A percentile compares a stretch with the other conserved stretches of the same genome.
phyloP scores from a whole-genome alignment of 495 filamentous ascomycete species.

The Xylaria bambusicola region DNA sequence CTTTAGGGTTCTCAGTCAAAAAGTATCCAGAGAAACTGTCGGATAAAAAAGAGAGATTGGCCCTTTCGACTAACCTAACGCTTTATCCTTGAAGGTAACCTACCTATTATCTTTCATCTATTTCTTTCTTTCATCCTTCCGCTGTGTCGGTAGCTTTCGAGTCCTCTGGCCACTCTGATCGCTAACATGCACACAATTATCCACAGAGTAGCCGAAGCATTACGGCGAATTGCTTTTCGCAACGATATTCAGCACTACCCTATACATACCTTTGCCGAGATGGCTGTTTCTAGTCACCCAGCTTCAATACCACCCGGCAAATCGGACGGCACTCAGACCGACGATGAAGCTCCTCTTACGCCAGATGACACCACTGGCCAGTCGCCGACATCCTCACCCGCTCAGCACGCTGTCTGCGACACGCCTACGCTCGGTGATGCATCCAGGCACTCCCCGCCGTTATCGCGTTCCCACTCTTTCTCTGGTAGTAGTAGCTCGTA shows the following conservation, averaged over 20 bases:
- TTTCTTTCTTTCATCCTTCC: neutral
- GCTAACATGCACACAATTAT: constrained; percentile 9
- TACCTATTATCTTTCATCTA: neutral
- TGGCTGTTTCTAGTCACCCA: constrained; percentile 48
- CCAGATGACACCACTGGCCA: constrained; percentile 43
- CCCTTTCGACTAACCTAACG: too few relatives aligned
- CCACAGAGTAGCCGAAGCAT: constrained; percentile 36
- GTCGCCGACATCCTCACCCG: constrained; percentile 40
- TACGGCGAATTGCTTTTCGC: constrained; percentile 40
- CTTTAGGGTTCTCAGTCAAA: too few relatives aligned
- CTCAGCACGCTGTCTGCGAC: constrained; percentile 41
- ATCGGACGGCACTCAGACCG: constrained; percentile 45
- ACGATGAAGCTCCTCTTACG: constrained; percentile 45
- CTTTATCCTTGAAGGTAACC: too few relatives aligned
- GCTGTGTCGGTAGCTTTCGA: too few relatives aligned
- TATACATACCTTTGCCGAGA: constrained; percentile 42
- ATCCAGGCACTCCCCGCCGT: constrained; percentile 50
- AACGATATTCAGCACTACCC: constrained; percentile 39
- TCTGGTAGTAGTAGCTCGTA: constrained; percentile 74
- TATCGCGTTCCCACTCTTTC: constrained; percentile 75
- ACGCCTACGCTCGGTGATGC: constrained; percentile 48
- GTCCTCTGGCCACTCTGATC: too few relatives aligned
- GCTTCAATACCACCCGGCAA: constrained; percentile 33
- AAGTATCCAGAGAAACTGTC: neutral
- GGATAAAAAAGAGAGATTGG: neutral